Conservation (phyloP, 1,284 basidiomycete species). For the Ustilago crameri region DNA sequence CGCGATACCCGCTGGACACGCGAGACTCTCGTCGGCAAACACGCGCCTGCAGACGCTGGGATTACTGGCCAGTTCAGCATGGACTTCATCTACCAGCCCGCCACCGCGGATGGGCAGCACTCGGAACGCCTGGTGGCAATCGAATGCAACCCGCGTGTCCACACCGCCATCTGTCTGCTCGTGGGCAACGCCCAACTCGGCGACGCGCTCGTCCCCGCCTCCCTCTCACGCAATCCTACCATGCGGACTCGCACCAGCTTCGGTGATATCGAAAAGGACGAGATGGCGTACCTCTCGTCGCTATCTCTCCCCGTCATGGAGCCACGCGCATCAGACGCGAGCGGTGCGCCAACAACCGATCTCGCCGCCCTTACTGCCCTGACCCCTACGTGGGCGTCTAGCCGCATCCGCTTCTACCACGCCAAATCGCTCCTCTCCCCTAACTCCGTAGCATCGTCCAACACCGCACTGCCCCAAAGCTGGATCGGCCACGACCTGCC, state of each 20-base stretch:
- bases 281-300: constrained; percentile 32
- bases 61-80: constrained; percentile 70
- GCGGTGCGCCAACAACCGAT: constrained; percentile 7
- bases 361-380: constrained; percentile 8
- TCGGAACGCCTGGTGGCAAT: constrained; percentile 68
- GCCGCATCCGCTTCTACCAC: constrained; percentile 26
- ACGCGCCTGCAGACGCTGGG: constrained; percentile 28
- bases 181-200: constrained; percentile 43
- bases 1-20: constrained; percentile 22
- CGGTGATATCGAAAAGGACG: constrained; percentile 35
- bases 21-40: constrained; percentile 24
- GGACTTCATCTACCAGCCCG: constrained; percentile 69
- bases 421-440: constrained; percentile 41
- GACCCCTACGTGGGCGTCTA: constrained; percentile 36
- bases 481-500: constrained; percentile 69
- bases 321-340: not conserved
- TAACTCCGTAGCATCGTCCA: constrained; percentile 27
- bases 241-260: no score
- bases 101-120: constrained; percentile 46
- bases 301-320: constrained; percentile 43
- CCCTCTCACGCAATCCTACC: not conserved
- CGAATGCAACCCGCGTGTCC: constrained; percentile 70
- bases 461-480: constrained; percentile 55
- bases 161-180: constrained; percentile 70
- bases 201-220: constrained; percentile 28